These are phyloP conservation scores for Pseudopithomyces chartarum DNA, from an alignment of 2,329 filamentous ascomycete species.

Conservation along the genomic window DNA sequence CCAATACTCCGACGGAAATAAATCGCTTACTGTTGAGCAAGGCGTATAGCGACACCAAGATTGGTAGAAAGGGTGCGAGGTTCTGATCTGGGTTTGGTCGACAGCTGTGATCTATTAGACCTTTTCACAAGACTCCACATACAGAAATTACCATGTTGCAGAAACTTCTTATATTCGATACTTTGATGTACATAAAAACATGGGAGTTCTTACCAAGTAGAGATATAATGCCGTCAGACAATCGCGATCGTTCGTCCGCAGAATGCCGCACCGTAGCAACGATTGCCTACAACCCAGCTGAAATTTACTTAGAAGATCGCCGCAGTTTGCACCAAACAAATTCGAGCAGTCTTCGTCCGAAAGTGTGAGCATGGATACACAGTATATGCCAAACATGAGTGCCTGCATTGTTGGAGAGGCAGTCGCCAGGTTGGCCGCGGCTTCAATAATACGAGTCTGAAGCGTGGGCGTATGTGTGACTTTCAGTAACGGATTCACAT, in stretches of 20 bases:
- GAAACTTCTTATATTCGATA: too few species aligned
- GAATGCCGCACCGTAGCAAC: conserved; percentile 61
- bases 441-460: conserved; percentile 64
- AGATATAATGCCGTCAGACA: conserved; percentile 59
- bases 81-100: conserved; percentile 55
- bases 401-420: conserved; percentile 64
- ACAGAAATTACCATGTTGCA: too few species aligned
- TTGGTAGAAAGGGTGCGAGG: conserved; percentile 59
- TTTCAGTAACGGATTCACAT: conserved; percentile 38
- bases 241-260: conserved; percentile 60
- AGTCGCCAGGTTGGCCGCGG: conserved; percentile 58
- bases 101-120: conserved; percentile 50
- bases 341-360: conserved; percentile 58
- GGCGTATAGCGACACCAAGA: conserved; percentile 62
- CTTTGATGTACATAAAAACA: too few species aligned
- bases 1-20: background rate
- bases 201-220: conserved; percentile 54
- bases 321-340: conserved; percentile 58
- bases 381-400: conserved; percentile 44
- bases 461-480: conserved; percentile 37
- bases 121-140: background rate
- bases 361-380: conserved; percentile 53
- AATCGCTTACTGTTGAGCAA: conserved; percentile 54
- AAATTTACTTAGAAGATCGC: conserved; percentile 61
- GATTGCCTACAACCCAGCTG: conserved; percentile 67